Evolutionary conservation across 257 asterid species (phyloP).

Genomic region (Solanum megistacrolobum): DNA sequence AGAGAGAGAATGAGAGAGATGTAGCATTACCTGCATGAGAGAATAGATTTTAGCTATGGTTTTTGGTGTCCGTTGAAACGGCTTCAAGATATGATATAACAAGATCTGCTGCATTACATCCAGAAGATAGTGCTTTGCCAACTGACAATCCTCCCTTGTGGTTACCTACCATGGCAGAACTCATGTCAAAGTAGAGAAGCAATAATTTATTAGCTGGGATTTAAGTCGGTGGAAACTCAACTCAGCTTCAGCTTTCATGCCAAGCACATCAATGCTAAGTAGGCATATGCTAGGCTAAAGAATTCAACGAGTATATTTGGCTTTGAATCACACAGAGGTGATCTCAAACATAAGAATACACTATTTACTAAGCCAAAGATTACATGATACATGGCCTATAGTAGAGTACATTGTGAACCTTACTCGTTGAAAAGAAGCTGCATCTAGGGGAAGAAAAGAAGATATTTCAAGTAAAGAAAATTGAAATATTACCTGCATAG

Average conservation of each 20-base stretch:
- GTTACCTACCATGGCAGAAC: slow-evolving; percentile 48
- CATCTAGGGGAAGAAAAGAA: not conserved
- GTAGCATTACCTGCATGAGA: not conserved
- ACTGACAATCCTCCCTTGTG: slow-evolving; percentile 90
- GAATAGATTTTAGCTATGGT: not conserved
- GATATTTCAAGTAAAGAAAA: not conserved
- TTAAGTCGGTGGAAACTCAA: not conserved
- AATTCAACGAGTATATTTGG: not conserved
- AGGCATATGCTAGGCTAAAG: not conserved
- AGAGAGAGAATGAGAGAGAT: not conserved
- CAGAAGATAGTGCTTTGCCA: slow-evolving; percentile 80
- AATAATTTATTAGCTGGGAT: not conserved
- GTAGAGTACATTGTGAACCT: not conserved
- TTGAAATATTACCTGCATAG: slow-evolving; percentile 61
- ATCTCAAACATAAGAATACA: not conserved
- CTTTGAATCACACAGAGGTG: not conserved
- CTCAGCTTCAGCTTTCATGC: not conserved
- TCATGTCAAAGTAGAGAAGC: not conserved
- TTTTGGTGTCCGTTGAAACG: slow-evolving; percentile 6
- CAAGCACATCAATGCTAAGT: not conserved
- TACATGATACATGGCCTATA: not conserved
- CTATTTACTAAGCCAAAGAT: not conserved
- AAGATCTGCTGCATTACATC: slow-evolving; percentile 83
- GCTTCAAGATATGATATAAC: slow-evolving; percentile 73
- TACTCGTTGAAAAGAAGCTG: not conserved